phyloP scores from a whole-genome alignment of 768 basidiomycete genomes.

The Hebeloma cylindrosporum region DNA sequence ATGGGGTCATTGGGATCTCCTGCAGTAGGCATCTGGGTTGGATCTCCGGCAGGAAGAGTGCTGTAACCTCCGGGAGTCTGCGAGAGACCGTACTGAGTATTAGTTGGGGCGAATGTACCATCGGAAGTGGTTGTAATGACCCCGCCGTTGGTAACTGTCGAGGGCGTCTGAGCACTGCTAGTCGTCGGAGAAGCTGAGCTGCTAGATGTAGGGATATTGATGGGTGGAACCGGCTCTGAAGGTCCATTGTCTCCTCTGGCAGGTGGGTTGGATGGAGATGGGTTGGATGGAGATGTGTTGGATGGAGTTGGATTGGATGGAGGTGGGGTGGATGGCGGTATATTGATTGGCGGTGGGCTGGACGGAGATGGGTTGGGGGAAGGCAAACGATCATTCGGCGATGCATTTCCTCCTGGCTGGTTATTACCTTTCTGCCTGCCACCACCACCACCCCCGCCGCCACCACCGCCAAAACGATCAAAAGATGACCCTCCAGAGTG shows the following conservation, averaged over 20 bases:
- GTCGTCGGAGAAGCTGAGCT: too few species aligned
- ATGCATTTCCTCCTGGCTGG: too few species aligned
- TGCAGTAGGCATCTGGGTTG: background rate
- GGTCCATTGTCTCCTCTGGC: constrained; percentile 17
- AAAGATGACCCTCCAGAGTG: too few species aligned
- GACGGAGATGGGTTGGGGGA: constrained; percentile 33
- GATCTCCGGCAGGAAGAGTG: background rate
- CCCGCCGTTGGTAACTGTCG: too few species aligned
- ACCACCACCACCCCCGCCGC: too few species aligned
- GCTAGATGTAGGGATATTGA: too few species aligned
- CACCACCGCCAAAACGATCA: too few species aligned
- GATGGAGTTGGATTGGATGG: constrained; percentile 12
- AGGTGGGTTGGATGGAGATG: constrained; percentile 6
- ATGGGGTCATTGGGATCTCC: constrained; percentile 4
- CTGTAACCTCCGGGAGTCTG: background rate
- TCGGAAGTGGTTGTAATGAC: background rate
- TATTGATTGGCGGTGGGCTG: constrained; percentile 13
- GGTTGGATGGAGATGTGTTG: constrained; percentile 10
- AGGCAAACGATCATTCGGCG: constrained; percentile 40
- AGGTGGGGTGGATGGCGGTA: constrained; percentile 16
- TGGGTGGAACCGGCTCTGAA: too few species aligned
- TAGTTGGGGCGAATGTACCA: background rate
- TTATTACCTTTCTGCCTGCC: too few species aligned
- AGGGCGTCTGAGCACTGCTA: too few species aligned
- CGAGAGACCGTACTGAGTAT: background rate